Evolutionary conservation across 768 basidiomycete genomes (phyloP).

Genomic region (Mycena albidolilacea): DNA sequence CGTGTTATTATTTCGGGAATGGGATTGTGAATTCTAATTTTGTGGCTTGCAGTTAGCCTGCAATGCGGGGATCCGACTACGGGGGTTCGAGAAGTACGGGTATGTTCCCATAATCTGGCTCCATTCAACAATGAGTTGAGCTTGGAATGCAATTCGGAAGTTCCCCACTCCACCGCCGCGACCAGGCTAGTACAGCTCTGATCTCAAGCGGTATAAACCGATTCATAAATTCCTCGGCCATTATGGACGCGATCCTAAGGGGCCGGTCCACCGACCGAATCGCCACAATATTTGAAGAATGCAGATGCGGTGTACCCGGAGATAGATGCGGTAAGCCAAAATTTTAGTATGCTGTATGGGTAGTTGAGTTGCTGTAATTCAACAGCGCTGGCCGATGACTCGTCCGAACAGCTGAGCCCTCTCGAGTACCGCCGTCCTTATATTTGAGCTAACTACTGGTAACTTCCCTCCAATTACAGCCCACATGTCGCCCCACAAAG

Average conservation of each 20-base stretch:
- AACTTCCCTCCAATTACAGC: not conserved
- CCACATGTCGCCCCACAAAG: conserved; percentile 19
- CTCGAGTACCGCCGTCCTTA: not conserved
- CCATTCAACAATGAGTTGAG: too few relatives aligned
- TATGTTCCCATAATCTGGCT: too few relatives aligned
- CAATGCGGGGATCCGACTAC: too few relatives aligned
- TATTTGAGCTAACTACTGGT: not conserved
- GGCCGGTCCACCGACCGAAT: not conserved
- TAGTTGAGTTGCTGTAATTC: not conserved
- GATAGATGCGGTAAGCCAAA: not conserved
- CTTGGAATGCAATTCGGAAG: too few relatives aligned
- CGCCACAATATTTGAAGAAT: not conserved
- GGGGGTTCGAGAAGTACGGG: too few relatives aligned
- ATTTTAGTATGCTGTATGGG: not conserved
- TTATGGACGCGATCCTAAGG: not conserved
- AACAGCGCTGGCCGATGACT: too few relatives aligned
- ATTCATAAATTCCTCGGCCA: not conserved
- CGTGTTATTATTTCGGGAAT: too few relatives aligned
- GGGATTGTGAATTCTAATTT: too few relatives aligned
- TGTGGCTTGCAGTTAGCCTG: too few relatives aligned
- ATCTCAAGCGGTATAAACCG: not conserved
- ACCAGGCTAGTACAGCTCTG: too few relatives aligned
- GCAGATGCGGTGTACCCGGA: not conserved
- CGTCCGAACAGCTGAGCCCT: too few relatives aligned
- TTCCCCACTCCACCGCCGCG: too few relatives aligned